Conservation (phyloP, 2,329 filamentous ascomycete species). For the Talaromyces piceae region DNA sequence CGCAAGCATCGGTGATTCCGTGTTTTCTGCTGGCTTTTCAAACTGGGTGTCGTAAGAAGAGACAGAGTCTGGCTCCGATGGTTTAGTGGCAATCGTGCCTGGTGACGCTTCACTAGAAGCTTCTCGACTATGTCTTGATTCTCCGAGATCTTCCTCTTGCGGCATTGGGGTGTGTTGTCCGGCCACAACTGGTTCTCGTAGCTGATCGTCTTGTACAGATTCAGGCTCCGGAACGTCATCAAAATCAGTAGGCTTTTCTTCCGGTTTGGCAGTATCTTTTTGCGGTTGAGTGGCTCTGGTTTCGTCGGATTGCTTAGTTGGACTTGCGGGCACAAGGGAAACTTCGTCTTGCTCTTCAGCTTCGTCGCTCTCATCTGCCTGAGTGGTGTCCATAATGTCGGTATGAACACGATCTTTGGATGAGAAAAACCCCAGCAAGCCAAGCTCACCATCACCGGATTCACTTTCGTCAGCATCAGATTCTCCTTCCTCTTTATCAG, state of each 20-base stretch:
- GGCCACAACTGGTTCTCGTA: neutral
- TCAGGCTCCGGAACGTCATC: neutral
- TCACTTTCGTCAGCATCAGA: conserved; percentile 48
- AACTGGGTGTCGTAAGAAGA: conserved; percentile 32
- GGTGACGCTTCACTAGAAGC: conserved; percentile 37
- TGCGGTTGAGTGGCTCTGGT: conserved; percentile 7
- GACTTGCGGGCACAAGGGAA: conserved; percentile 25
- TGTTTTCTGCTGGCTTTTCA: conserved; percentile 29
- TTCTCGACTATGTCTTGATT: conserved; percentile 23
- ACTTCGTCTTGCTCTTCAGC: conserved; percentile 34
- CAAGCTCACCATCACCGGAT: conserved; percentile 34
- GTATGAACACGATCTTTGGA: conserved; percentile 28
- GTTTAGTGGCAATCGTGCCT: conserved; percentile 36
- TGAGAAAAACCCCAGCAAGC: conserved; percentile 42
- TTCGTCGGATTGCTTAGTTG: conserved; percentile 26
- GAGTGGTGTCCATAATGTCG: conserved; percentile 1
- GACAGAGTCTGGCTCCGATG: conserved; percentile 38
- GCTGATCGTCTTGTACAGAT: neutral
- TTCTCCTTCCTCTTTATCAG: conserved; percentile 31
- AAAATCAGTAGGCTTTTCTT: neutral
- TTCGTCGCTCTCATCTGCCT: conserved; percentile 14
- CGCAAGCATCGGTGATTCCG: conserved; percentile 33
- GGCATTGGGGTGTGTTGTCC: neutral
- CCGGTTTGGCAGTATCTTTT: neutral
- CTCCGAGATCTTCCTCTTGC: conserved; percentile 16